phyloP scores from a whole-genome alignment of 2,329 filamentous ascomycete species.

The Phialophora verrucosa region DNA sequence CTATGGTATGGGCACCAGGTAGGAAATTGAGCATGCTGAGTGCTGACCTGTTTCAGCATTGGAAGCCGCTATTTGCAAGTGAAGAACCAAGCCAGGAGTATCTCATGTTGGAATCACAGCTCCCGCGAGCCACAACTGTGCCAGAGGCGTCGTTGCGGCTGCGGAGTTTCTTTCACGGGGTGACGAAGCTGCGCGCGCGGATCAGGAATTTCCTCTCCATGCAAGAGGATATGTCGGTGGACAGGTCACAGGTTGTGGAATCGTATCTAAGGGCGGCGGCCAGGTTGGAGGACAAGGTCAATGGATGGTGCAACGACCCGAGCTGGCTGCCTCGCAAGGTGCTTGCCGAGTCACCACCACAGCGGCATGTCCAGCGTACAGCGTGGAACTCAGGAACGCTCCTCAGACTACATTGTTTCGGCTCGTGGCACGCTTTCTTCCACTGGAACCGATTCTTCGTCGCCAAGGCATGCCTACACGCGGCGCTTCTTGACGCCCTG shows the following conservation, averaged over 20 bases:
- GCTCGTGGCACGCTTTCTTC: conserved; percentile 29
- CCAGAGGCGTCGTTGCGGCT: conserved; percentile 22
- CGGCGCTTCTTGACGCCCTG: conserved; percentile 24
- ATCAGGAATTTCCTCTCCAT: conserved; percentile 31
- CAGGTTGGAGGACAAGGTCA: conserved; percentile 27
- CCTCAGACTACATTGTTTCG: conserved; percentile 26
- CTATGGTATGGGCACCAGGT: conserved; percentile 25
- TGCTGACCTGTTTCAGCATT: conserved; percentile 27
- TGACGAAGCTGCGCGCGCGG: conserved; percentile 29
- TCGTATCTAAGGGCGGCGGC: conserved; percentile 27
- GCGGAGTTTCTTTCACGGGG: conserved; percentile 29
- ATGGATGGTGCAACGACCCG: conserved; percentile 28
- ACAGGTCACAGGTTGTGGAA: conserved; percentile 13
- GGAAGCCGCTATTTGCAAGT: conserved; percentile 30
- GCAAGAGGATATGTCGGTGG: conserved; percentile 4
- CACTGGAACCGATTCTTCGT: conserved; percentile 33
- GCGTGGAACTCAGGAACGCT: conserved; percentile 22
- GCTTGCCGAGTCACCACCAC: conserved; percentile 7
- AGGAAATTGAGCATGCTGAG: conserved; percentile 15
- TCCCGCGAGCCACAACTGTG: conserved; percentile 22
- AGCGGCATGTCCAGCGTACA: conserved; percentile 5
- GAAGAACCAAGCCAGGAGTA: conserved; percentile 31
- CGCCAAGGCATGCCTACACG: conserved; percentile 29
- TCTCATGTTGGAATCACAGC: conserved; percentile 29
- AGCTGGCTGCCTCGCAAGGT: conserved; percentile 27